phyloP scores from a whole-genome alignment of 371 early-diverging fungal species.

The Encephalitozoon cuniculi region DNA sequence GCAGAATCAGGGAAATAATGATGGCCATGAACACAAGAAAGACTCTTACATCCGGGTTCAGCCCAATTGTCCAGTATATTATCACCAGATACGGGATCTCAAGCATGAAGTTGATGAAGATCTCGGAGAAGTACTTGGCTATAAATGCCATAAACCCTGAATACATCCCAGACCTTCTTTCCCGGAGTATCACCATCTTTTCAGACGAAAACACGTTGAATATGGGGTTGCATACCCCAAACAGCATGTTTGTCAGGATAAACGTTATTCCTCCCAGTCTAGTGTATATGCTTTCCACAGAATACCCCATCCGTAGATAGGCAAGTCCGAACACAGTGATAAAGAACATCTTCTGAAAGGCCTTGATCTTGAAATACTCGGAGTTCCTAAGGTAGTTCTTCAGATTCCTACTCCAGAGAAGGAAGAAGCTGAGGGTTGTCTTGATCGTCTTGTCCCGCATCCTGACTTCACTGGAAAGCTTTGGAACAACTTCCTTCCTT shows the following conservation, averaged over 20 bases:
- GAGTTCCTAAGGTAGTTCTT: slow-evolving; percentile 55
- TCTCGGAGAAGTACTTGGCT: slow-evolving; percentile 61
- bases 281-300: slow-evolving; percentile 59
- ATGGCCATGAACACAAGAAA: slow-evolving; percentile 59
- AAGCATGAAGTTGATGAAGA: slow-evolving; percentile 50
- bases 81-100: slow-evolving; percentile 49
- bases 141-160: slow-evolving; percentile 60
- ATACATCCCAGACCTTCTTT: slow-evolving; percentile 62
- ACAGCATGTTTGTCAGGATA: slow-evolving; percentile 61
- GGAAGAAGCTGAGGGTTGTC: background rate
- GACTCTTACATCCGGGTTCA: slow-evolving; percentile 31
- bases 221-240: slow-evolving; percentile 61
- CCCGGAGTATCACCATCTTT: slow-evolving; percentile 62
- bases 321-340: slow-evolving; percentile 35
- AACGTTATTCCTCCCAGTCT: slow-evolving; percentile 62
- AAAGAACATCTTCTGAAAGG: slow-evolving; percentile 54
- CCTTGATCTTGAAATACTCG: slow-evolving; percentile 52
- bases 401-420: slow-evolving; percentile 59
- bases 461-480: background rate
- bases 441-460: background rate
- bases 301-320: slow-evolving; percentile 32
- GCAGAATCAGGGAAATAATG: slow-evolving; percentile 44
- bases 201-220: slow-evolving; percentile 59
- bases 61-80: slow-evolving; percentile 61
- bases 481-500: background rate